Base-by-base conservation (phyloP, 2,329 filamentous ascomycete genomes). In the Ophiostoma populinum region DNA sequence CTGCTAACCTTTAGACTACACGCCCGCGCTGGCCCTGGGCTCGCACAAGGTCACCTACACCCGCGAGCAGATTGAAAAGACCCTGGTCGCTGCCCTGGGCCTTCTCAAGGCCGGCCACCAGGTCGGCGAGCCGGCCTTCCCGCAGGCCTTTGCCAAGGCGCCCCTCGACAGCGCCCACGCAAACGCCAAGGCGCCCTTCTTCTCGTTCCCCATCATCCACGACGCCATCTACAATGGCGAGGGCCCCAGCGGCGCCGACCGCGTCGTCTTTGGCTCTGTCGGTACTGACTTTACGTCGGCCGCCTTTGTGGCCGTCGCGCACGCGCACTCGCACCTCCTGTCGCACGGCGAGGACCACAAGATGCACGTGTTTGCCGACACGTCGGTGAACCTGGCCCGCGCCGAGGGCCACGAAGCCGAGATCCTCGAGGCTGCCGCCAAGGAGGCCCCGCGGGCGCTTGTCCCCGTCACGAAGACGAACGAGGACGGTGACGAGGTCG, bases 201-300 rank as follows among this genome's bases (percentile, higher is more conserved):
- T 44, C 18, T 35, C 36, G n/a, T 44, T 42, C 22, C 42, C 42
- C 35, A 38, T 44, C 10, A 27, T 36, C 20, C 21, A 27, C 19
- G 35, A 34, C 10, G 29, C 32, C 15, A 34, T 15, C 28, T 40
- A 41, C 22, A 37, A 38, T 12, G 42, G 38, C 35, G 30, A 22
- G 16, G n/a, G 3, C 24, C 25, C 15, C 19, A 20, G 37, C 11
- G 37, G 38, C 12, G 18, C 35, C 0, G 42, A 44, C 37, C 40
- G 38, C 15, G 40, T 44, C 12, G 40, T 42, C 3, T 42, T 44
- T 22, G 42, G 40, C n/a, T 42, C 40, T 3, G 42, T 44, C 13
- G 11, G 31, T 25, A 41, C 30, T 30, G 42, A 41, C 36, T 44
- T 34, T 29, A 28, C 24, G 21, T 38, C 42, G n/a, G 40, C 40